Percentiles rank a stretch among this genome's conserved stretches.
Evolutionary conservation across 352 stramenopile genomes (phyloP).

Genomic region (Thraustotheca clavata): DNA sequence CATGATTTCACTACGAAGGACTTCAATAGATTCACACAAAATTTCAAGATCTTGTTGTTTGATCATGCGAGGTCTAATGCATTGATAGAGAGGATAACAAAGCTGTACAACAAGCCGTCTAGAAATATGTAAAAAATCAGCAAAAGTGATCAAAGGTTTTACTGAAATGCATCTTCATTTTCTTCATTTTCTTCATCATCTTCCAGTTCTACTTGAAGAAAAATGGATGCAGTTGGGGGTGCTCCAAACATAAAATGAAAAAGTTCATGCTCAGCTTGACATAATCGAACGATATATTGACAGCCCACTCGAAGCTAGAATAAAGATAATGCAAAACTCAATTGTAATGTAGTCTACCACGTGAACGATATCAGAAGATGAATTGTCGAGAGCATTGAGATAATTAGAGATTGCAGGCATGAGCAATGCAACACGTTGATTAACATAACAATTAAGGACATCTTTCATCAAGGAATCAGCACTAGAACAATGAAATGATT

Average conservation of each 20-base stretch:
- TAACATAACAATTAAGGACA: slow-evolving; percentile 31
- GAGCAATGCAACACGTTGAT: slow-evolving; percentile 50
- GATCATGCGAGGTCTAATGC: slow-evolving; percentile 53
- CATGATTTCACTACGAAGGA: slow-evolving; percentile 67
- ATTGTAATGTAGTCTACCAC: slow-evolving; percentile 30
- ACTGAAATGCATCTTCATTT: slow-evolving; percentile 57
- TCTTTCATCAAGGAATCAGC: slow-evolving; percentile 7
- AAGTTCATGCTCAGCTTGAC: slow-evolving; percentile 61
- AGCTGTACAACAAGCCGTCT: slow-evolving; percentile 74
- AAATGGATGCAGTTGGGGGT: slow-evolving; percentile 46
- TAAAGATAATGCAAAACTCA: background rate
- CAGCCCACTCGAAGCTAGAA: slow-evolving; percentile 51
- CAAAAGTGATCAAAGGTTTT: slow-evolving; percentile 19
- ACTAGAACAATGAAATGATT: slow-evolving; percentile 30
- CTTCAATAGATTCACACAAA: slow-evolving; percentile 70
- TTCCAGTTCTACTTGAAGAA: slow-evolving; percentile 24
- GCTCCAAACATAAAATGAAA: slow-evolving; percentile 63
- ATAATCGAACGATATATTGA: slow-evolving; percentile 56
- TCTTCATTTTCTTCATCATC: slow-evolving; percentile 26
- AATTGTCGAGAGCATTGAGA: slow-evolving; percentile 41
- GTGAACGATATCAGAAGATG: slow-evolving; percentile 56
- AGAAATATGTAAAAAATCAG: background rate
- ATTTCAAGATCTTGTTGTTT: slow-evolving; percentile 66
- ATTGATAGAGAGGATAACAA: slow-evolving; percentile 61
- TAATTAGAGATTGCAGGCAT: slow-evolving; percentile 38